These are phyloP conservation scores for Citrus australasica DNA, from an alignment of 345 rosid species.

Conservation along the genomic window DNA sequence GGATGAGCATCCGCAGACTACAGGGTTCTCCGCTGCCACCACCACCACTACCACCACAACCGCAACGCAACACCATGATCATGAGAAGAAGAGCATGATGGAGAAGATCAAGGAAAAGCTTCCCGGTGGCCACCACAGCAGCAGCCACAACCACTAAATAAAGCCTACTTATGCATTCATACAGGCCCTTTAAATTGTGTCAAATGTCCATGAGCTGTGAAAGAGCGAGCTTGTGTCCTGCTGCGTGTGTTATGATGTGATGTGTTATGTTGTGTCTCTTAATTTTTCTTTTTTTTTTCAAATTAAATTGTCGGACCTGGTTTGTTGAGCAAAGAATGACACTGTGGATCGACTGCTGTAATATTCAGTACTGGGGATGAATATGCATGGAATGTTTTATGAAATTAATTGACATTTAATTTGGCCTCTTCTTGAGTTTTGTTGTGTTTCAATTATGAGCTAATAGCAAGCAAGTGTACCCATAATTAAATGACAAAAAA, in stretches of 20 bases:
- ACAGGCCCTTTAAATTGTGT: no score
- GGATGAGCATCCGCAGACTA: constrained; percentile 34
- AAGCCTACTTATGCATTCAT: no score
- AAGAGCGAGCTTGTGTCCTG: no score
- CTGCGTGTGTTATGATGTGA: no score
- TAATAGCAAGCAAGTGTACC: no score
- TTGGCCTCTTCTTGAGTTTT: not conserved
- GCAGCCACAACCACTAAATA: constrained; percentile 11
- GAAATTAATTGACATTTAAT: not conserved
- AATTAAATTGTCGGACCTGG: no score
- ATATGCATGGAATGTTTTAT: not conserved
- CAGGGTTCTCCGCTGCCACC: not conserved
- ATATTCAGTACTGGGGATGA: not conserved
- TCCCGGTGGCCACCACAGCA: constrained; percentile 56
- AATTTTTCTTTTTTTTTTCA: no score
- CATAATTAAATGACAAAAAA: no score
- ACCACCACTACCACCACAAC: constrained; percentile 15
- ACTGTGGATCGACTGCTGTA: not conserved
- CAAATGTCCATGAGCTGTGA: no score
- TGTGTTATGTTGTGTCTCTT: no score
- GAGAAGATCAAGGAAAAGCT: constrained; percentile 83
- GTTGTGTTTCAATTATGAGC: not conserved
- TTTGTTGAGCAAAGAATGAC: not conserved
- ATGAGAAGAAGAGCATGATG: constrained; percentile 63
- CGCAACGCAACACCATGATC: constrained; percentile 19